phyloP scores from a whole-genome alignment of 2,329 filamentous ascomycete species.

The Xylariaceae sp. region DNA sequence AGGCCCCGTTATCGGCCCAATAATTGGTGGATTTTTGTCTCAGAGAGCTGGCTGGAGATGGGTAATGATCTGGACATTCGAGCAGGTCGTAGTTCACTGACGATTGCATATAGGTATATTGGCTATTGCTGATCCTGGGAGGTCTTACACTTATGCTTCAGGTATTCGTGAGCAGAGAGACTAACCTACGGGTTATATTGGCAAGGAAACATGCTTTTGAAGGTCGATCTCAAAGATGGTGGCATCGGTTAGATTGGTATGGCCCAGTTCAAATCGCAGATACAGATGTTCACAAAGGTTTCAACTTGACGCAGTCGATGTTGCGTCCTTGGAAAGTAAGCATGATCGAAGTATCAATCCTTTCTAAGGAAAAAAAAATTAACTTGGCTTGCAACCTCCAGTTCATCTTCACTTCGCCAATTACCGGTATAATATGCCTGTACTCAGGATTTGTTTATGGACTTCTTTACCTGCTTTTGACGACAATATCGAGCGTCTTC shows the following conservation, averaged over 20 bases:
- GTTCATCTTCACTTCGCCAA: conserved; percentile 24
- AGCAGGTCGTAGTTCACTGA: background rate
- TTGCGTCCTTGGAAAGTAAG: conserved; percentile 18
- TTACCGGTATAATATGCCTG: conserved; percentile 17
- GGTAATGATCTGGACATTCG: conserved; percentile 5
- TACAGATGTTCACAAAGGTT: background rate
- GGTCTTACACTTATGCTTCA: conserved; percentile 17
- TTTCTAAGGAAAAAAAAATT: background rate
- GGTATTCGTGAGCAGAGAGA: conserved; percentile 19
- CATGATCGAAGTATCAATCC: background rate
- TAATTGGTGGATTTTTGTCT: conserved; percentile 23
- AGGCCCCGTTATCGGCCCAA: conserved; percentile 27
- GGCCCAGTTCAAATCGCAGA: conserved; percentile 1
- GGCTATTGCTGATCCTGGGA: conserved; percentile 21
- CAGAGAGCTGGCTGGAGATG: conserved; percentile 26
- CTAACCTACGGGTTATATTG: conserved; percentile 20
- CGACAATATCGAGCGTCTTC: conserved; percentile 23
- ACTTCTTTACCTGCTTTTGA: conserved; percentile 24
- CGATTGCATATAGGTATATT: conserved; percentile 10
- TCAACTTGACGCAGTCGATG: conserved; percentile 12
- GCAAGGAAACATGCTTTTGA: conserved; percentile 22
- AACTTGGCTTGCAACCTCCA: background rate
- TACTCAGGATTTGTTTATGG: conserved; percentile 26
- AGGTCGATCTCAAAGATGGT: conserved; percentile 11
- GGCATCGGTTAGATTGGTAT: conserved; percentile 28